Base-by-base conservation (phyloP, 805 yeast genomes). In the Hemisphaericaspora nanyangensis region DNA sequence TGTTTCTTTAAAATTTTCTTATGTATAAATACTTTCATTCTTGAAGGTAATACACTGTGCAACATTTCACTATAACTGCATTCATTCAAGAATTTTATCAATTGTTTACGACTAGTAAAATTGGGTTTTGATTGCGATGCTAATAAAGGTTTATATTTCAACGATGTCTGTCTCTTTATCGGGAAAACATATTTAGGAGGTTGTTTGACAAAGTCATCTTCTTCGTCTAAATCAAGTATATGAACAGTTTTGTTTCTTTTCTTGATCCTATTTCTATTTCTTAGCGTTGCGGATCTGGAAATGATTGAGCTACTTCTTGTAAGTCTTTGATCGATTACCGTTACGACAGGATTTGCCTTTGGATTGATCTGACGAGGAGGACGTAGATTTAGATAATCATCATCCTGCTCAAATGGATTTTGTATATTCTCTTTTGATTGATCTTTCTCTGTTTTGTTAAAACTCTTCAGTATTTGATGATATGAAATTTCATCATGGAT, bases 111-210 rank as follows among this genome's bases (percentile, higher is more conserved):
- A n/a, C 40, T 43, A 11, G 42, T 38, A 38, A 62, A 63, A 15
- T 54, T 52, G 6, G 61, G 47, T n/a, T 24, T 34, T 25, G 33
- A 15, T 10, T 6, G 6, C 7, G 31, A 13, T 13, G 12, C 11
- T 41, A 26, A 32, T 39, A 52, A 35, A 2, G 55, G 43, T 17
- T 50, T 43, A 42, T 61, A 61, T 20, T 57, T 60, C 38, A 64
- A 58, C 1, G 71, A 64, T 1, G 60, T 57, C 27, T 52, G 57
- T 29, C 71, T 47, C 33, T 50, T 57, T 5, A 66, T 67, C 5
- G 70, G 71, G 36, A 65, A 67, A 19, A 54, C 30, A 29, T 57
- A 64, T 22, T 43, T 38, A n/a, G 20, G n/a, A 15, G n/a, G 8
- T 19, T 19, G n/a, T 13, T 3, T 29, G 8, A 4, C 16, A 2